Evolutionary conservation across 2,329 filamentous ascomycete species (phyloP), one percentile per base, ranked within the genome.

Genomic region (Chalaropsis ovoidea): DNA sequence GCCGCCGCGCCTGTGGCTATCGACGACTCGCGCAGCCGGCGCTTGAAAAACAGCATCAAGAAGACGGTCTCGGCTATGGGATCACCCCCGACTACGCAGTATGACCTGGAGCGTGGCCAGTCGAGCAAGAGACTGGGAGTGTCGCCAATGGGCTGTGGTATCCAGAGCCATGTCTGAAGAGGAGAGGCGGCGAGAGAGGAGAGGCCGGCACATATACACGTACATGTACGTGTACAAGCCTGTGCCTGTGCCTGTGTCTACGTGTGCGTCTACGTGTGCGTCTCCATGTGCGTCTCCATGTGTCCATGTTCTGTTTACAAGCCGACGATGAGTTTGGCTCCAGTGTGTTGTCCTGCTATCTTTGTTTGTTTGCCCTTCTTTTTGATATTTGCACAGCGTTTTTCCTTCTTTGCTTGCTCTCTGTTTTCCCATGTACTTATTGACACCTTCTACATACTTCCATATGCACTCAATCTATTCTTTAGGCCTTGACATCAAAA

Each of bases 1-100:
- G 31, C 3, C 31, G 31, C 31, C 31, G 2, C 3, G 31, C 31
- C 31, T 31, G 15, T 52, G 1, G 13, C 65, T 15, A 52, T 52
- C 13, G 66, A 67, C 35, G 49, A 47, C 1, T 67, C 66, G 17
- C 63, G 66, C 19, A 65, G 63, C 52, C 66, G 63, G 17, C 63
- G 64, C 24, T 41, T 67, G 35, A 67, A 65, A 43, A 65, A 65
- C 27, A 63, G 60, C 35, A 56, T 67, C 35, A 67, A 67, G 41
- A 69, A 68, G 27, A 68, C 67, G 1, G 63, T 69, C 45, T 67
- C 68, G 13, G 68, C 68, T 43, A 66, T 69, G 47, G 68, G 68
- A 24, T 65, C 68, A 11, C 68, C 68, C 27, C 68, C 68, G 15
- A 69, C 68, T 1, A 58, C 61, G 3, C 47, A 68, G 43, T 66